Evolutionary conservation across 2,329 filamentous ascomycete species (phyloP).

Genomic region (Gaeumannomyces tritici): DNA sequence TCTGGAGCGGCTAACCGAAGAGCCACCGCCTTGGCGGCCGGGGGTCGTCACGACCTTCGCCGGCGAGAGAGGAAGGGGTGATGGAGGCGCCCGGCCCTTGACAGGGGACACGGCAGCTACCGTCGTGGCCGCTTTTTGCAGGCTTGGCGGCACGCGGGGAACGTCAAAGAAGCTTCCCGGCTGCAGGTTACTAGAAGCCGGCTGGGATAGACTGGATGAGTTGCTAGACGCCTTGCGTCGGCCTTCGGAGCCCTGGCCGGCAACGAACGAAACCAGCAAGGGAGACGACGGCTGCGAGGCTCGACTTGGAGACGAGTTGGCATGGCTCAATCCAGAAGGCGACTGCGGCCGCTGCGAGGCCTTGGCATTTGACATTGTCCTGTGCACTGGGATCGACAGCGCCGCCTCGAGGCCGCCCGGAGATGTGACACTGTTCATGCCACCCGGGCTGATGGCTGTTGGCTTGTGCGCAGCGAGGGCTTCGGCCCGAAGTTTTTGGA

Average conservation of each 20-base stretch:
- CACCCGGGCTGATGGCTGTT: constrained; percentile 32
- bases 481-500: constrained; percentile 89
- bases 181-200: constrained; percentile 60
- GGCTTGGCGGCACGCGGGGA: constrained; percentile 48
- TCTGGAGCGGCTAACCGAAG: constrained; percentile 59
- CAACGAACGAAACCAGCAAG: constrained; percentile 91
- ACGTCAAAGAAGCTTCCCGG: constrained; percentile 64
- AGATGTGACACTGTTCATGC: constrained; percentile 35
- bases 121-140: constrained; percentile 51
- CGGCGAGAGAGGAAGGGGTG: constrained; percentile 46
- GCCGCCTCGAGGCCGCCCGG: constrained; percentile 45
- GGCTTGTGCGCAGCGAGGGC: constrained; percentile 63
- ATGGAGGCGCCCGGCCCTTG: constrained; percentile 41
- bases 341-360: constrained; percentile 71
- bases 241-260: constrained; percentile 66
- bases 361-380: constrained; percentile 76
- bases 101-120: constrained; percentile 46
- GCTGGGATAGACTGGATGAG: constrained; percentile 74
- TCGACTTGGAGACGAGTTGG: constrained; percentile 79
- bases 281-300: constrained; percentile 75
- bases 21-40: constrained; percentile 47
- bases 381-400: constrained; percentile 68
- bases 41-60: constrained; percentile 54
- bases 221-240: constrained; percentile 88
- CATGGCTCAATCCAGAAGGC: constrained; percentile 68